Conservation (phyloP, 805 yeast species). For the Kodamaea sagamina region DNA sequence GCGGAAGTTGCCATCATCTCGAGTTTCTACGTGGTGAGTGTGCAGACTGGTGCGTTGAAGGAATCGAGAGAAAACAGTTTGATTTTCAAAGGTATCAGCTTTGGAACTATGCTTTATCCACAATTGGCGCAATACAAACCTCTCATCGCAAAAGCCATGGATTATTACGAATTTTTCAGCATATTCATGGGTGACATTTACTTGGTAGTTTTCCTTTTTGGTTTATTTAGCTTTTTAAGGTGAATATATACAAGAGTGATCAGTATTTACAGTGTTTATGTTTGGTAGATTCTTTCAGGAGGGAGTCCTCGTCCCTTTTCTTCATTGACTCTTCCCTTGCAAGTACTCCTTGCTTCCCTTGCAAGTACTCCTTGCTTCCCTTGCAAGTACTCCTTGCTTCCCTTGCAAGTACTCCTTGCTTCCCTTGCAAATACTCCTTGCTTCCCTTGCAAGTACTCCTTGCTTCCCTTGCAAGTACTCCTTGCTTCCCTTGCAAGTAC, state of each 20-base stretch:
- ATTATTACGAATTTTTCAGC: conserved; percentile 39
- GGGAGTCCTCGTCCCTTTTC: no score
- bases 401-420: no score
- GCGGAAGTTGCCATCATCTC: conserved; percentile 37
- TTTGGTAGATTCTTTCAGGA: no score
- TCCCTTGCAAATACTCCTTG: no score
- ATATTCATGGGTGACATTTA: conserved; percentile 41
- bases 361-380: no score
- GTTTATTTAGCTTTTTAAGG: conserved; percentile 29
- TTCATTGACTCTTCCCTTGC: no score
- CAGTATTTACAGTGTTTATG: no score
- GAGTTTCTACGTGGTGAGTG: conserved; percentile 32
- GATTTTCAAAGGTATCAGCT: conserved; percentile 29
- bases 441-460: no score
- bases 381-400: no score
- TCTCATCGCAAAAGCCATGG: conserved; percentile 28
- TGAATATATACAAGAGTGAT: conserved; percentile 9
- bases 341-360: no score
- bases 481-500: no score
- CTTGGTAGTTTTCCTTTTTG: conserved; percentile 40
- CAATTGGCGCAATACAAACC: conserved; percentile 31
- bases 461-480: no score
- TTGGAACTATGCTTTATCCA: conserved; percentile 39
- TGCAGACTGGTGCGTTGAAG: conserved; percentile 25
- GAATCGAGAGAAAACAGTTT: conserved; percentile 28